Evolutionary conservation across 306 rosid genomes (phyloP).

Genomic region (Chamaecrista fasciculata): DNA sequence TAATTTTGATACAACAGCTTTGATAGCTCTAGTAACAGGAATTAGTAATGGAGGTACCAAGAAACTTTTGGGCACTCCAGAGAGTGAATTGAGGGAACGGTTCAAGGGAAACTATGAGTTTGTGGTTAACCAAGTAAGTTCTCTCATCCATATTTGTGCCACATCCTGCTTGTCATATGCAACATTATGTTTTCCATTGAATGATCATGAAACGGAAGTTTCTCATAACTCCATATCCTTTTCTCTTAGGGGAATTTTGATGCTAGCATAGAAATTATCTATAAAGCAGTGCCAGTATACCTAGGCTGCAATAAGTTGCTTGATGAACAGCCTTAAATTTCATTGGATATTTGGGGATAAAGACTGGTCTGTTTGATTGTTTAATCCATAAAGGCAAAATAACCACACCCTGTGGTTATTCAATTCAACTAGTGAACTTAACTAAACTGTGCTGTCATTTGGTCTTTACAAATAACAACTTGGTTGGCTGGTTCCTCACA

Average conservation of each 20-base stretch:
- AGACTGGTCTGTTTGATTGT: background rate
- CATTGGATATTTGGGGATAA: background rate
- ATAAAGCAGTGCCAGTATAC: background rate
- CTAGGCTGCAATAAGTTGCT: background rate
- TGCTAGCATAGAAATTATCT: background rate
- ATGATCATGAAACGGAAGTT: background rate
- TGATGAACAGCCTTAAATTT: background rate
- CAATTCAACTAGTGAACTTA: background rate
- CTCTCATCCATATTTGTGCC: slow-evolving; percentile 23
- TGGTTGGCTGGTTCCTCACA: background rate
- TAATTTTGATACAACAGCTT: slow-evolving; percentile 87
- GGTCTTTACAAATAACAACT: background rate
- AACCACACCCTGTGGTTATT: background rate
- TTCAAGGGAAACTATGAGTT: slow-evolving; percentile 87
- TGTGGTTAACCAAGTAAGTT: slow-evolving; percentile 78
- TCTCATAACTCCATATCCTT: background rate
- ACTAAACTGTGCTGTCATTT: background rate
- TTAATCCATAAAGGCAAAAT: background rate
- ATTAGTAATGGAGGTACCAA: slow-evolving; percentile 74
- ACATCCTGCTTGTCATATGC: background rate
- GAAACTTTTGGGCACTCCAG: slow-evolving; percentile 74
- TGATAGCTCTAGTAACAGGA: slow-evolving; percentile 84
- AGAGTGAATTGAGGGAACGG: slow-evolving; percentile 64
- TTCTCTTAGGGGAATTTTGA: background rate
- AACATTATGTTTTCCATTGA: background rate